Evolutionary conservation across 1,139 yeast species (phyloP).

Genomic region (Geotrichum siamense): DNA sequence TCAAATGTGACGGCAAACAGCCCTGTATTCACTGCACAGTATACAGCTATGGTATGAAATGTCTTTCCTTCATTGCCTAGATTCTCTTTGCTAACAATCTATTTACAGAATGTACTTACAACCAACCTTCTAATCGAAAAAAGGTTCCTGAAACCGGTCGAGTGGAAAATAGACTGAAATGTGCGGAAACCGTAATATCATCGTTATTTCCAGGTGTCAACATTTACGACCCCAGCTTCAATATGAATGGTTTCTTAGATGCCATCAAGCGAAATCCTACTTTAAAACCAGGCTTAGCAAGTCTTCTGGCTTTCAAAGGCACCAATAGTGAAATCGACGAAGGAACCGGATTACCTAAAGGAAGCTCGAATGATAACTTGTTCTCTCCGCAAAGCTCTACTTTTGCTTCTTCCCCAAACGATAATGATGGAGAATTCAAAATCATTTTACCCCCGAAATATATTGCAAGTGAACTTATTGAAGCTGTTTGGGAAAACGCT

Average conservation of each 20-base stretch:
- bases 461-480: constrained; percentile 60
- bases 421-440: constrained; percentile 36
- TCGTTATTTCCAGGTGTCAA: constrained; percentile 43
- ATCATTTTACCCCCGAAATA: constrained; percentile 71
- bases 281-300: constrained; percentile 1
- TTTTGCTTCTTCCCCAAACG: constrained; percentile 5
- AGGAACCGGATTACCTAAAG: constrained; percentile 17
- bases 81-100: background rate
- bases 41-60: constrained; percentile 61
- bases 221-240: constrained; percentile 37
- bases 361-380: constrained; percentile 6
- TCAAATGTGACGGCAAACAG: constrained; percentile 78
- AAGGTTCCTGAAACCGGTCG: constrained; percentile 34
- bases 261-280: background rate
- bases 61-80: background rate
- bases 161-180: constrained; percentile 33
- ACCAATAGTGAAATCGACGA: constrained; percentile 12
- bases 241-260: constrained; percentile 4
- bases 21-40: constrained; percentile 89
- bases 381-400: constrained; percentile 13
- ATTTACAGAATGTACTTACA: constrained; percentile 50
- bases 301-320: constrained; percentile 1
- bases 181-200: constrained; percentile 36
- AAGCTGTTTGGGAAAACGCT: constrained; percentile 77
- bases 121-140: constrained; percentile 64